Evolutionary conservation across 2,329 filamentous ascomycete genomes (phyloP).

Genomic region (Alternaria longipes): DNA sequence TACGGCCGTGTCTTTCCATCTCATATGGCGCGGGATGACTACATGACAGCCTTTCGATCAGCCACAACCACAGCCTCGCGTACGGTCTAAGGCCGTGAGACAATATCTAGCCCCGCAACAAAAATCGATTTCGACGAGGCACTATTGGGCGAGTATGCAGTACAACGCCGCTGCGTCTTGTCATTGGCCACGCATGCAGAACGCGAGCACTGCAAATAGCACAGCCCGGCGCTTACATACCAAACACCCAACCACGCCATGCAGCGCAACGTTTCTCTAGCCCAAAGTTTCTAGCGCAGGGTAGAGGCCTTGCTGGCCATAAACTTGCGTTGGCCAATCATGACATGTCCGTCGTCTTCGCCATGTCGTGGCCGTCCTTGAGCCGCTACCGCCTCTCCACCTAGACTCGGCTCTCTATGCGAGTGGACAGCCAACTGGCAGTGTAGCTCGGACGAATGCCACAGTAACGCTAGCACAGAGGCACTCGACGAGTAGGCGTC

Average conservation of each 20-base stretch:
- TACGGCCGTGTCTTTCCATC: background rate
- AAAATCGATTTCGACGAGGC: slow-evolving; percentile 18
- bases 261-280: slow-evolving; percentile 33
- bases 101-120: slow-evolving; percentile 15
- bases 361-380: slow-evolving; percentile 48
- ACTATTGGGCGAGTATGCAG: slow-evolving; percentile 42
- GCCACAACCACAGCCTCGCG: slow-evolving; percentile 17
- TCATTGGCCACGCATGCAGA: slow-evolving; percentile 38
- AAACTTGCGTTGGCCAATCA: slow-evolving; percentile 41
- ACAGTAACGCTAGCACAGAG: slow-evolving; percentile 38
- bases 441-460: slow-evolving; percentile 40
- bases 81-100: slow-evolving; percentile 5
- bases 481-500: slow-evolving; percentile 39
- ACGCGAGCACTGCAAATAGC: slow-evolving; percentile 42
- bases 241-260: slow-evolving; percentile 43
- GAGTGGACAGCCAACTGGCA: slow-evolving; percentile 45
- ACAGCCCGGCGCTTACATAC: slow-evolving; percentile 44
- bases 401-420: slow-evolving; percentile 30
- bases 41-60: background rate
- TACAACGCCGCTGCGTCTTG: slow-evolving; percentile 24
- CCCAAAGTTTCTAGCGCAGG: slow-evolving; percentile 33
- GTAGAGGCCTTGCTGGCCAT: slow-evolving; percentile 27
- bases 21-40: slow-evolving; percentile 13
- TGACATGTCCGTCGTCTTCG: slow-evolving; percentile 24
- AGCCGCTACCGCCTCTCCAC: slow-evolving; percentile 46